These are phyloP conservation scores for Mercurialis annua DNA, from an alignment of 345 rosid species.

Conservation along the genomic window DNA sequence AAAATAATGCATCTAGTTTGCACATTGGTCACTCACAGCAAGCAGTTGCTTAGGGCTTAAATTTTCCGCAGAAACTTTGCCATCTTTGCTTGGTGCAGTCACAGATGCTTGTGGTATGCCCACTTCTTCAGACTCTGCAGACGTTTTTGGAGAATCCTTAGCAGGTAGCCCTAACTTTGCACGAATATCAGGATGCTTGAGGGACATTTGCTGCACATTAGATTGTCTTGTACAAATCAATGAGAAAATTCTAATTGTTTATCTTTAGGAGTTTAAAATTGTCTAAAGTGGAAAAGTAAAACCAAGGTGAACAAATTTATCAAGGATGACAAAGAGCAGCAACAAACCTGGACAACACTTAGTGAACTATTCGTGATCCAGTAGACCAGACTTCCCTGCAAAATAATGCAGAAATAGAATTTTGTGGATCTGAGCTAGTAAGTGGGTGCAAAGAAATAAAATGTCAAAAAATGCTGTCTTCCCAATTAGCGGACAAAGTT, in stretches of 20 bases:
- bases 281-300: not conserved
- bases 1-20: constrained; percentile 12
- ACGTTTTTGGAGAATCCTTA: constrained; percentile 25
- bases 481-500: not conserved
- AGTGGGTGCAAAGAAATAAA: not conserved
- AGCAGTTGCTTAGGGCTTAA: constrained; percentile 57
- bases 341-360: constrained; percentile 68
- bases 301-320: not conserved
- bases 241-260: not conserved
- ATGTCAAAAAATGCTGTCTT: not conserved
- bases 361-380: constrained; percentile 82
- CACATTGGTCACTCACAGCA: constrained; percentile 46
- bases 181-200: constrained; percentile 58
- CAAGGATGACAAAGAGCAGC: not conserved
- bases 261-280: not conserved
- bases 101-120: constrained; percentile 20
- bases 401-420: constrained; percentile 23
- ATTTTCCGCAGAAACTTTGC: constrained; percentile 33
- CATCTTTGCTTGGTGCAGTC: constrained; percentile 30
- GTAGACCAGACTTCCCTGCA: constrained; percentile 84
- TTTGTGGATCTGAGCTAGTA: constrained; percentile 13
- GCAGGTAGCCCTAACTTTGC: constrained; percentile 61
- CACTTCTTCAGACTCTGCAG: constrained; percentile 12
- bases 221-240: not conserved
- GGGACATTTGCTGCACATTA: constrained; percentile 59